Percentiles rank a stretch among this genome's conserved stretches.
Evolutionary conservation across 2,329 filamentous ascomycete species (phyloP).

Genomic region (Aspergillus jensenii): DNA sequence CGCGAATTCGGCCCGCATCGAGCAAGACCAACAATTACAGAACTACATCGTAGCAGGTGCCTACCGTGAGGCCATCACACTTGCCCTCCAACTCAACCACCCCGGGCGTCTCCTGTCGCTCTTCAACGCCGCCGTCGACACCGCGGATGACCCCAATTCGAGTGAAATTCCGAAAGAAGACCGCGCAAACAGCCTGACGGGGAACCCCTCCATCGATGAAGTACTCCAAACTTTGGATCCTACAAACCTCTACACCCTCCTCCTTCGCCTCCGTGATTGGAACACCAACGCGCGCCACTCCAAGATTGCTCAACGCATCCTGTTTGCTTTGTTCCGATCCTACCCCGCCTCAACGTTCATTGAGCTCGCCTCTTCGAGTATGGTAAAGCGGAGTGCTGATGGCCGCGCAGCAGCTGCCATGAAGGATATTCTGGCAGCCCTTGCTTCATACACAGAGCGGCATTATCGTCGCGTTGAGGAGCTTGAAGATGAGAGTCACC

Average conservation of each 20-base stretch:
- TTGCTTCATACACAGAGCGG: conserved; percentile 86
- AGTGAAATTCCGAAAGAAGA: conserved; percentile 33
- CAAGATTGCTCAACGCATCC: conserved; percentile 78
- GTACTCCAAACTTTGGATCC: conserved; percentile 77
- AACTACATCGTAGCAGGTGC: conserved; percentile 88
- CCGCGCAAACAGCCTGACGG: conserved; percentile 40
- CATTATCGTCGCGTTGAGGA: conserved; percentile 91
- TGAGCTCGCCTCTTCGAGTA: conserved; percentile 54
- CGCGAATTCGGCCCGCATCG: conserved; percentile 75
- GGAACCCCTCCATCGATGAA: conserved; percentile 67
- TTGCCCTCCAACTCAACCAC: conserved; percentile 92
- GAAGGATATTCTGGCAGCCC: conserved; percentile 81
- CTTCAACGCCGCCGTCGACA: conserved; percentile 75
- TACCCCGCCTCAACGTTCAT: conserved; percentile 79
- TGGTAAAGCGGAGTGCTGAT: conserved; percentile 32
- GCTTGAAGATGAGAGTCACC: conserved; percentile 87
- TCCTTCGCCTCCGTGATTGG: conserved; percentile 88
- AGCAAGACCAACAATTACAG: conserved; percentile 90
- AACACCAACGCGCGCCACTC: conserved; percentile 92
- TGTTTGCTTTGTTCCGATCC: conserved; percentile 75
- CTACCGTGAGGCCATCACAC: conserved; percentile 87
- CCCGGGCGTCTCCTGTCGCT: conserved; percentile 81
- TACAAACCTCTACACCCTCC: conserved; percentile 79
- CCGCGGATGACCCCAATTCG: conserved; percentile 62
- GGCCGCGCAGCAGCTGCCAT: conserved; percentile 57